These are phyloP conservation scores for Russula abietina DNA, from an alignment of 768 basidiomycete species.

Conservation along the genomic window DNA sequence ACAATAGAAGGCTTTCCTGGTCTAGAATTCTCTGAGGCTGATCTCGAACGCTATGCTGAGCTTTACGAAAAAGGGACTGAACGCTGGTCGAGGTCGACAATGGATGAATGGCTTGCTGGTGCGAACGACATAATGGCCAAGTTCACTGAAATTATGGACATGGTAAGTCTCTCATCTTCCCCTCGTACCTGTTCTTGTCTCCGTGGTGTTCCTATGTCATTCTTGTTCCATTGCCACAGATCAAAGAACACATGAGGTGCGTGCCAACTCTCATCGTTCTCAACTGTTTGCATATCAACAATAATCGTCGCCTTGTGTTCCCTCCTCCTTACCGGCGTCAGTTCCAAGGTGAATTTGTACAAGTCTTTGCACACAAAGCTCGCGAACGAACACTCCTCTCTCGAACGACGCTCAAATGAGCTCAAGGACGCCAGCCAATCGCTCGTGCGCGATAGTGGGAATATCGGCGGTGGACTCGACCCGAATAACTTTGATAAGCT, in stretches of 20 bases:
- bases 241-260: conserved; percentile 47
- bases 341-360: conserved; percentile 46
- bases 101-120: conserved; percentile 51
- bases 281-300: not conserved
- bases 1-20: conserved; percentile 15
- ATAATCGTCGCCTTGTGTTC: not conserved
- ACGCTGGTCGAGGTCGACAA: conserved; percentile 46
- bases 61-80: conserved; percentile 40
- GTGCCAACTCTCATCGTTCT: conserved; percentile 19
- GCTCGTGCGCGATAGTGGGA: conserved; percentile 40
- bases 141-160: conserved; percentile 44
- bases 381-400: conserved; percentile 36
- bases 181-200: not conserved
- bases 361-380: conserved; percentile 39
- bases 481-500: not conserved
- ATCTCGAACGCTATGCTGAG: conserved; percentile 38
- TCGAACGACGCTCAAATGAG: conserved; percentile 38
- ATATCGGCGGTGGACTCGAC: conserved; percentile 30
- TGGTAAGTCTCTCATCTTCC: conserved; percentile 34
- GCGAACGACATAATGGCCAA: conserved; percentile 42
- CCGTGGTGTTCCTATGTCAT: not conserved
- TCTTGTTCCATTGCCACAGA: conserved; percentile 23
- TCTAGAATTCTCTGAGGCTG: conserved; percentile 31
- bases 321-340: conserved; percentile 23
- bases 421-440: conserved; percentile 36